These are phyloP conservation scores for Alternaria alternata DNA, from an alignment of 2,329 filamentous ascomycete species.

Conservation along the genomic window DNA sequence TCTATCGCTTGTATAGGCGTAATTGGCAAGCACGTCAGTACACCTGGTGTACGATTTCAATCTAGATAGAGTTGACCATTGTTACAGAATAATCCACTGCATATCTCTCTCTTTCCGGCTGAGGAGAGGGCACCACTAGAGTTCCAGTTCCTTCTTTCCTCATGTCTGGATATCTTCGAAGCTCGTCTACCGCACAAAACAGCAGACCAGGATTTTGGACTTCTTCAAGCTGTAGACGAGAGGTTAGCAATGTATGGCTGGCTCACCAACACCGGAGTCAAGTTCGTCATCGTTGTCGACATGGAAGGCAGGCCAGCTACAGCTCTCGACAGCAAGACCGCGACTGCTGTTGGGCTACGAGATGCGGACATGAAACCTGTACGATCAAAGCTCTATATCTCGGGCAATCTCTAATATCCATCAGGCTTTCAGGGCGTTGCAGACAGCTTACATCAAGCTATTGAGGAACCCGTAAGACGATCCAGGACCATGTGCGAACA, in stretches of 20 bases:
- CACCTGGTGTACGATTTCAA: constrained; percentile 7
- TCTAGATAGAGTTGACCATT: constrained; percentile 15
- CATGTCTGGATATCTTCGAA: constrained; percentile 92
- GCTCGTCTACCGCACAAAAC: constrained; percentile 78
- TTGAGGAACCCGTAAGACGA: constrained; percentile 74
- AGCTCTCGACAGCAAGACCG: constrained; percentile 42
- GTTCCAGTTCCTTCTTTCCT: constrained; percentile 89
- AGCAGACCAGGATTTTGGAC: constrained; percentile 83
- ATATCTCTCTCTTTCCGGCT: constrained; percentile 85
- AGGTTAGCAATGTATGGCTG: constrained; percentile 92
- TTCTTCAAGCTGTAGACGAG: constrained; percentile 94
- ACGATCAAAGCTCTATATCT: constrained; percentile 40
- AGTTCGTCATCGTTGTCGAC: constrained; percentile 89
- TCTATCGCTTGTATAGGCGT: constrained; percentile 93
- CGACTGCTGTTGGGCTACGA: constrained; percentile 70
- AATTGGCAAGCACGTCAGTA: constrained; percentile 85
- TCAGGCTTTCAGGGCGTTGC: constrained; percentile 86
- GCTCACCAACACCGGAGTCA: constrained; percentile 94
- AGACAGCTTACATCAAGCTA: constrained; percentile 87
- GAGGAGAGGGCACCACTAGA: constrained; percentile 81
- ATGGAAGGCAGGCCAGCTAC: constrained; percentile 74
- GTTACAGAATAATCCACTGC: constrained; percentile 88
- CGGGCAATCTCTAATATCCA: constrained; percentile 9
- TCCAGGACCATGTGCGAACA: too few relatives aligned
- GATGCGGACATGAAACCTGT: constrained; percentile 89